Evolutionary conservation across 2,329 filamentous ascomycete species (phyloP).

Genomic region (Calycina herbarum): DNA sequence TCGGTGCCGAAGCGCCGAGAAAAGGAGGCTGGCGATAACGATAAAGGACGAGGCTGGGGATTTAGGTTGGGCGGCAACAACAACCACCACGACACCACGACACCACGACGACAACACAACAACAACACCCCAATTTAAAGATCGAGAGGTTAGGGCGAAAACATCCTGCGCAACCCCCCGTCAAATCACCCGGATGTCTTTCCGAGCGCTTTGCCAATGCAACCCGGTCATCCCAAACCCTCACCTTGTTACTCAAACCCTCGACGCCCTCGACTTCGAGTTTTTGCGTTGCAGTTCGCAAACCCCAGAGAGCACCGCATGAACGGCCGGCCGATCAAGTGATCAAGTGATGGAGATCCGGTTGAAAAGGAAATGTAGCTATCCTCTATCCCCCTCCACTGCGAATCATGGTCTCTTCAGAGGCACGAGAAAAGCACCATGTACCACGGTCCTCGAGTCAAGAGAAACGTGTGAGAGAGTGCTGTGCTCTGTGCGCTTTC

Average conservation of each 20-base stretch:
- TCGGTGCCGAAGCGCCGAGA: background rate
- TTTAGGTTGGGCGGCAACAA: background rate
- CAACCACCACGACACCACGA: no score
- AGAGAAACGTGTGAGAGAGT: background rate
- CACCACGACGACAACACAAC: background rate
- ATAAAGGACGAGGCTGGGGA: conserved; percentile 9
- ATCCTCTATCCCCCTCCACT: background rate
- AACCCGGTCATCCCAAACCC: background rate
- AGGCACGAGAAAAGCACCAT: background rate
- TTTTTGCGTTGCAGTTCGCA: background rate
- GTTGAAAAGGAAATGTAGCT: background rate
- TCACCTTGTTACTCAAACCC: background rate
- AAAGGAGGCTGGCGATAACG: conserved; percentile 3
- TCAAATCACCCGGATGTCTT: background rate
- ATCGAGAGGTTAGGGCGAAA: background rate
- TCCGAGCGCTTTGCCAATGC: background rate
- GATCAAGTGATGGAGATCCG: background rate
- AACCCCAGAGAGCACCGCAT: conserved; percentile 1
- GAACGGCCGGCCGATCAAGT: background rate
- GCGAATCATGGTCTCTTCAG: background rate
- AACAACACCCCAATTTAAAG: background rate
- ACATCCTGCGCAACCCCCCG: background rate
- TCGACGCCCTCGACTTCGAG: background rate
- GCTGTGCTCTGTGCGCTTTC: background rate
- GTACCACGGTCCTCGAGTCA: background rate